Conservation (phyloP, 2,329 filamentous ascomycete genomes). For the Penicillium sp. region DNA sequence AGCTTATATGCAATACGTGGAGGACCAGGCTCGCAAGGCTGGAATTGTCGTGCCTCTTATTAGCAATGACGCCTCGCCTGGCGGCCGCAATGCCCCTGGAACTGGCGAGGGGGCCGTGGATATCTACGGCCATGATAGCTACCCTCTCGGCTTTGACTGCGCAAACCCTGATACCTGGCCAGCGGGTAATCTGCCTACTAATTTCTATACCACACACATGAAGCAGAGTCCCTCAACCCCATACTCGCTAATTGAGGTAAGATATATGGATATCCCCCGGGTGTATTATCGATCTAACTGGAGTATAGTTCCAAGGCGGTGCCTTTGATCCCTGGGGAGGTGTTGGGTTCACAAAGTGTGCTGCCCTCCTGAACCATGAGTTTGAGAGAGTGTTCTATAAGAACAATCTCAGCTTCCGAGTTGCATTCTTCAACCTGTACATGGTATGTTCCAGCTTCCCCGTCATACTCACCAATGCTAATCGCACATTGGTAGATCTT, state of each 20-base stretch:
- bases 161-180: slow-evolving; percentile 64
- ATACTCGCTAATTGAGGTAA: slow-evolving; percentile 61
- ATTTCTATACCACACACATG: slow-evolving; percentile 56
- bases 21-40: slow-evolving; percentile 65
- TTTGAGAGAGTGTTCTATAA: slow-evolving; percentile 79
- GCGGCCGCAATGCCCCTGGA: slow-evolving; percentile 64
- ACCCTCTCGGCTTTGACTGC: slow-evolving; percentile 53
- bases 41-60: slow-evolving; percentile 74
- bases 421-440: slow-evolving; percentile 70
- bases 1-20: slow-evolving; percentile 69
- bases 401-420: slow-evolving; percentile 66
- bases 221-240: slow-evolving; percentile 65
- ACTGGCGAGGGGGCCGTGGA: slow-evolving; percentile 58
- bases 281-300: slow-evolving; percentile 7
- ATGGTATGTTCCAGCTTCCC: slow-evolving; percentile 55
- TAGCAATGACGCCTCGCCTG: slow-evolving; percentile 67
- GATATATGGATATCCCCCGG: slow-evolving; percentile 1
- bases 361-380: slow-evolving; percentile 66
- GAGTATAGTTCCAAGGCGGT: slow-evolving; percentile 64
- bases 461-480: not conserved
- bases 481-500: slow-evolving; percentile 50
- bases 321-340: slow-evolving; percentile 75
- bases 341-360: slow-evolving; percentile 66
- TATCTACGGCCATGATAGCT: slow-evolving; percentile 67
- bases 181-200: slow-evolving; percentile 54